Conservation (phyloP, 208 protist genomes). For the Sergeia podlipaevii region DNA sequence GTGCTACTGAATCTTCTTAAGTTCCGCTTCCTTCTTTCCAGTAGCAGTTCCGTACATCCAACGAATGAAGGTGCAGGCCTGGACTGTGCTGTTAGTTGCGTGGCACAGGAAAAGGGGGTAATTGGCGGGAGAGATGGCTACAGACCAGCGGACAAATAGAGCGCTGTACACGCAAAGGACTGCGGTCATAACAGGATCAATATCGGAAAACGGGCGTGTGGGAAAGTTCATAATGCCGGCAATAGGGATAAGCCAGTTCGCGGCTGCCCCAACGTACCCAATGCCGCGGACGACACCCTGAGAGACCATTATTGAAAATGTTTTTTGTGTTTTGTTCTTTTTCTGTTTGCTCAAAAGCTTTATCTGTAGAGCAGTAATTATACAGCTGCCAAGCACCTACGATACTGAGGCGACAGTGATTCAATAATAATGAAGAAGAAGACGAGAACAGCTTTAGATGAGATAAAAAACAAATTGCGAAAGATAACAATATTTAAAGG, state of each 20-base stretch:
- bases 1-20: conserved; percentile 1
- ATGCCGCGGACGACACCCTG: conserved; percentile 60
- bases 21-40: neutral
- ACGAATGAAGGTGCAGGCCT: conserved; percentile 52
- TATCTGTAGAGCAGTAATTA: neutral
- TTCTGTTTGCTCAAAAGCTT: neutral
- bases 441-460: no score
- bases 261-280: conserved; percentile 77
- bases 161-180: conserved; percentile 74
- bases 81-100: conserved; percentile 73
- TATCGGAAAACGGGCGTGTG: conserved; percentile 66
- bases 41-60: conserved; percentile 22
- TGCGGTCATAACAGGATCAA: conserved; percentile 80
- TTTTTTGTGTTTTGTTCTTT: conserved; percentile 3
- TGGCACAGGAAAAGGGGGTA: conserved; percentile 87
- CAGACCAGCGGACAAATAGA: conserved; percentile 82
- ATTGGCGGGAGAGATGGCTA: conserved; percentile 82
- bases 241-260: conserved; percentile 90
- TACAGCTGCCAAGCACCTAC: no score
- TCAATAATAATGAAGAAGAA: no score
- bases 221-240: conserved; percentile 83
- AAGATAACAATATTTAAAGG: no score
- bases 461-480: no score
- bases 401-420: no score
- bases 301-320: conserved; percentile 71